Evolutionary conservation across 1,139 yeast species (phyloP), one percentile per base, ranked within the genome.

Genomic region (Eremothecium sinecaudum): DNA sequence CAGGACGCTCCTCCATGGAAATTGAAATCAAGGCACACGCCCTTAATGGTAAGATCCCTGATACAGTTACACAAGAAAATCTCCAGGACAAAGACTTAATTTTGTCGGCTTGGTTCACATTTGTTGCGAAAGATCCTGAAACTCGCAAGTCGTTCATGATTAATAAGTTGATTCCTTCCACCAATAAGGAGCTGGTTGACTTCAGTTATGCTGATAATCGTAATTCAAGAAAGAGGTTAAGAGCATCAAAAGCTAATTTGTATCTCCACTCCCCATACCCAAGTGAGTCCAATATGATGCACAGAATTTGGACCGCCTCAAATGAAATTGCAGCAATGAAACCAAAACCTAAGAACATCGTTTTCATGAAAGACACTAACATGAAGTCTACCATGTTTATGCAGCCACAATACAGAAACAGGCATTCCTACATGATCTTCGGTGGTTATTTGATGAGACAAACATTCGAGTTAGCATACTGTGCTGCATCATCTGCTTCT

Each of bases 381-480:
- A 69, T 81, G 38, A 65, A 70, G 35, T 80, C 93, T 6, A 82
- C 95, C 5, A 67, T 78, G 47, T 77, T 86, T 60, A 87, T 86
- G 92, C 96, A 86, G 62, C 96, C 96, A 2, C 96, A 86, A 62
- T 86, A 84, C 62, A 73, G 96, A 60, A 86, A 86, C 64, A 73
- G 94, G 56, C 95, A 86, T 55, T 81, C 93, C 8, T 82, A 80
- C 59, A 84, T 86, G 87, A 82, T 86, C 34, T 86, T 86, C 57
- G 96, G 96, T 46, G 96, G 96, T 18, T 86, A 86, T 53, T 64
- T 86, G 51, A 71, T 86, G 63, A 75, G 95, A 58, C 94, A 84
- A 61, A 75, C 94, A 4, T 86, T 86, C 58, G 96, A 86, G 58
- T 71, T 86, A 49, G 96, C 94, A 2, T 86, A 86, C 57, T 81